Evolutionary conservation across 352 stramenopile species (phyloP).

Genomic region (Peronosclerospora sorghi): DNA sequence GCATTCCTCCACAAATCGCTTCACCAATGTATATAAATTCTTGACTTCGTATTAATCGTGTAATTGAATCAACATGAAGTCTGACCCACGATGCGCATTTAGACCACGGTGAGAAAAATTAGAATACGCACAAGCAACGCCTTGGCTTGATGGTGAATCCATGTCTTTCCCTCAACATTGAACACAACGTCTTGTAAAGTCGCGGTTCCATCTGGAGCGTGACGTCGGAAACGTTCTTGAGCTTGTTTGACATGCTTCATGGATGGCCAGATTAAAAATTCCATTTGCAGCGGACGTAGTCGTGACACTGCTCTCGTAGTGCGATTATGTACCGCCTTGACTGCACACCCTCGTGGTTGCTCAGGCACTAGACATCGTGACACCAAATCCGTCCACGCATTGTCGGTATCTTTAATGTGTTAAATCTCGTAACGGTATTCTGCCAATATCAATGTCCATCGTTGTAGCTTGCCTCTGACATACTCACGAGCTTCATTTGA

Average conservation of each 20-base stretch:
- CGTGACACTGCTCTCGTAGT: neutral
- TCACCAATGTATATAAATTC: neutral
- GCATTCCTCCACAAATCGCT: constrained; percentile 2
- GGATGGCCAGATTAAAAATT: neutral
- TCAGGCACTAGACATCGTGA: neutral
- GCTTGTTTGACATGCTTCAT: neutral
- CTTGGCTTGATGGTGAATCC: neutral
- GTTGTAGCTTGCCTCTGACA: neutral
- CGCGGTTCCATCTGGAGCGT: neutral
- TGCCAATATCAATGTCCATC: neutral
- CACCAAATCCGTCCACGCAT: neutral
- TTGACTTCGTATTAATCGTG: neutral
- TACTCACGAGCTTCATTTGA: neutral
- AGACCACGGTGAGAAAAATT: neutral
- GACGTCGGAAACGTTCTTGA: neutral
- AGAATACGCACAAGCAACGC: neutral
- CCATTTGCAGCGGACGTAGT: neutral
- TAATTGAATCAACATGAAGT: neutral
- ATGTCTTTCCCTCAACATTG: neutral
- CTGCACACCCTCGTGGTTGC: neutral
- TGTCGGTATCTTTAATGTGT: neutral
- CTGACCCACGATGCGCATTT: neutral
- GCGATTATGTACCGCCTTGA: neutral
- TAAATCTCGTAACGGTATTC: neutral
- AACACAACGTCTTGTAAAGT: neutral